Evolutionary conservation across 257 asterid species (phyloP), one percentile per base, ranked within the genome.

Genomic region (Dorcoceras hygrometricum): DNA sequence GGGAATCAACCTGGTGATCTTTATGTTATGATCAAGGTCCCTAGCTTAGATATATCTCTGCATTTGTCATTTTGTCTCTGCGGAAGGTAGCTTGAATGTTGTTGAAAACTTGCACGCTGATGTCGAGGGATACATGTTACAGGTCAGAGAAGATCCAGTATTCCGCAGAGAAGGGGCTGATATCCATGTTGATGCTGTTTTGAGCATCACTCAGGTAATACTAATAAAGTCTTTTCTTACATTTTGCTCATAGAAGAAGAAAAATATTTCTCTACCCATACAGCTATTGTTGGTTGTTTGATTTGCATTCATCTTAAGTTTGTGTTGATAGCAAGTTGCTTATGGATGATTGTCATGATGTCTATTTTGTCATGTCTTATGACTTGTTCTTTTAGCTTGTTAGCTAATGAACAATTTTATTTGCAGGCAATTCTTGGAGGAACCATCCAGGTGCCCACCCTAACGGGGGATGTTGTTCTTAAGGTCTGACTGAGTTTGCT

Each of bases 401-500:
- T 29, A 43, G 53, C 58, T 65, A 61, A 74, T 67, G 65, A 57
- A 56, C 63, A 61, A 63, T 73, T 62, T 16, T 79, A 32, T 67
- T 74, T 86, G 83, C 97, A 89, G 98, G 98, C 98, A 59, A 93
- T 90, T 68, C 76, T 89, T 81, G 97, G 98, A 75, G 98, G 98
- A 71, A 87, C 95, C 28, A 82, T 84, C 73, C 96, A 86, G 83
- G 95, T 93, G 71, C 98, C 98, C 53, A 93, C 98, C 55, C 84
- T 93, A 78, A 69, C 89, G 0, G 98, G 98, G 27, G 97, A 89
- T 84, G 97, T 89, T 48, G 96, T 89, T 75, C 88, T 93, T 59
- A 93, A 89, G 98, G 98, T 89, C 57, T 50, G 83, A 81, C 29
- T 39, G 56, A 55, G 62, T 19, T 20, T 24, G 29, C 16, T 18